Evolutionary conservation across 371 early-diverging fungal genomes (phyloP), one percentile per base, ranked within the genome.

Genomic region (Quaeritorhiza haematococci): DNA sequence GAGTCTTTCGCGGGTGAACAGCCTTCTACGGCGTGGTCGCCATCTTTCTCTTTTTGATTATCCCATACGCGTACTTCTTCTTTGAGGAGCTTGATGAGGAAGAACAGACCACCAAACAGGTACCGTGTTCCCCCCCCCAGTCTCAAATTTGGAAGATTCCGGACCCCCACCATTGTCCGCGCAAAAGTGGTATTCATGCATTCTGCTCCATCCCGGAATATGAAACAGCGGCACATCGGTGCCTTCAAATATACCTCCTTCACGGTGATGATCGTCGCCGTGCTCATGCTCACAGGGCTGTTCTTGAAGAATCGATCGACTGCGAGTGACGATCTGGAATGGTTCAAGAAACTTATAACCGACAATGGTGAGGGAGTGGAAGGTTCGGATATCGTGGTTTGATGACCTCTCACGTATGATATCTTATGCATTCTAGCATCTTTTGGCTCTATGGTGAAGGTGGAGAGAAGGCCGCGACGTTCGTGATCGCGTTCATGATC

Each of bases 61-160:
- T 86, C 49, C 86, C 86, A 13, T 76, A 83, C 54, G 73, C 80
- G 8, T 85, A 85, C 48, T 85, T 85, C 52, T 85, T 72, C 63
- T 85, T 72, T 61, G 86, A 85, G 51, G 84, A 84, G 50, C 64
- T 73, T 17, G 84, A 83, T 5, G 57, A 65, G 26, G 73, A 71
- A 44, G 73, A 79, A 34, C 24, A n/a, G 23, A 26, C 66, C 64
- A 68, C 23, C 59, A 71, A 30, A 55, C 59, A 56, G 54, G 64
- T 44, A 17, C 21, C 7, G 46, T 45, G 7, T 21, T 24, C n/a
- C 19, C 3, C n/a, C 1, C 27, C 47, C 27, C 24, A 38, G 1
- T n/a, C n/a, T n/a, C n/a, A n/a, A n/a, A n/a, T n/a, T n/a, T n/a
- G n/a, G n/a, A n/a, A n/a, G n/a, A n/a, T n/a, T n/a, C n/a, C n/a